Percentiles rank a stretch among this genome's conserved stretches.
Evolutionary conservation across 164 flowering plant species (phyloP).

Genomic region (Chimonanthus salicifolius): DNA sequence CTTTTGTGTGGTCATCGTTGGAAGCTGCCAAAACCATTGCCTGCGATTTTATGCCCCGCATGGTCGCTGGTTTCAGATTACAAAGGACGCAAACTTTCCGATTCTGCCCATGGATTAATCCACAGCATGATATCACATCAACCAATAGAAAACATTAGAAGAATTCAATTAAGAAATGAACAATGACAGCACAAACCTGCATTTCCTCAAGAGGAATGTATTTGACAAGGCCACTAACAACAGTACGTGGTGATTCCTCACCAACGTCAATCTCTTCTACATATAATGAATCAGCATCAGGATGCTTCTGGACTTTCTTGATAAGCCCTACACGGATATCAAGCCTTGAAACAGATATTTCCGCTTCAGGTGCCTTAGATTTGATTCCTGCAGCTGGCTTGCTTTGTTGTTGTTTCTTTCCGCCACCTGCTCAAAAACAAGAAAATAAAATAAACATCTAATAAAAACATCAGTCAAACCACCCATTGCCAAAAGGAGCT

Average conservation of each 20-base stretch:
- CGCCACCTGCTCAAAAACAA: constrained; percentile 28
- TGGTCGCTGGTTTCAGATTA: constrained; percentile 88
- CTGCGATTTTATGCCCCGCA: constrained; percentile 92
- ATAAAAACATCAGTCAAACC: background rate
- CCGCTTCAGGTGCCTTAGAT: constrained; percentile 46
- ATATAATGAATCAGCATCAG: constrained; percentile 89
- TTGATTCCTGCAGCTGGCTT: constrained; percentile 46
- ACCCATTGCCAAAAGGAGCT: background rate
- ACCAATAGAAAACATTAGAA: background rate
- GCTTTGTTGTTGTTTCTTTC: constrained; percentile 38
- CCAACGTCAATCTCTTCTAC: constrained; percentile 99
- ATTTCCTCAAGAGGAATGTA: constrained; percentile 84
- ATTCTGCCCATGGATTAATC: constrained; percentile 39
- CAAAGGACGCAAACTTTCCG: constrained; percentile 95
- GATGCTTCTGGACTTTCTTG: constrained; percentile 75
- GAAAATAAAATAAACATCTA: background rate
- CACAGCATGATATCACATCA: background rate
- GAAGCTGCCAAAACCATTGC: constrained; percentile 96
- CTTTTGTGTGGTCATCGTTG: constrained; percentile 63
- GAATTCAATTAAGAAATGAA: background rate
- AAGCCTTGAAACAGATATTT: constrained; percentile 64
- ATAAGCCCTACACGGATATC: constrained; percentile 95
- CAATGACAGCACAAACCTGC: constrained; percentile 49
- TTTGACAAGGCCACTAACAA: constrained; percentile 97
- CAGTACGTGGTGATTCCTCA: constrained; percentile 65